These are phyloP conservation scores for Dalbergia cochinchinensis DNA, from an alignment of 306 rosid species.

Conservation along the genomic window DNA sequence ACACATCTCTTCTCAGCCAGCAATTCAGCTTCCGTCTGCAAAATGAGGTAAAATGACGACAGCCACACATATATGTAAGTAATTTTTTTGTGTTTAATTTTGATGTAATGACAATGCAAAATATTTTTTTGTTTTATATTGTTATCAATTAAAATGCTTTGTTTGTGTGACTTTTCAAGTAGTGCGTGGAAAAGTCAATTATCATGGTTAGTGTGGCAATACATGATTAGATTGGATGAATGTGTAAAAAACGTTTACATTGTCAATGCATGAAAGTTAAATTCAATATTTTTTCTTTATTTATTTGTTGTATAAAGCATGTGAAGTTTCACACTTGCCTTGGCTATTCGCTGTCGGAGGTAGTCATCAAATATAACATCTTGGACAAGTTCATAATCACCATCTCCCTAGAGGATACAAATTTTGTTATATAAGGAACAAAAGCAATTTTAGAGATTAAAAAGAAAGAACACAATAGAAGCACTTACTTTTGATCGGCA, in stretches of 20 bases:
- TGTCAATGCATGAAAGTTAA: too few relatives aligned
- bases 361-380: slow-evolving; percentile 82
- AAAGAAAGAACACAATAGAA: slow-evolving; percentile 20
- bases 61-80: too few relatives aligned
- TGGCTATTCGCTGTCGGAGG: slow-evolving; percentile 72
- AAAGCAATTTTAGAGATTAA: background rate
- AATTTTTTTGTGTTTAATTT: too few relatives aligned
- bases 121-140: too few relatives aligned
- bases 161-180: too few relatives aligned
- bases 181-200: too few relatives aligned
- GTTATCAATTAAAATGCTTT: too few relatives aligned
- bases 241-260: too few relatives aligned
- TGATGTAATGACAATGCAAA: too few relatives aligned
- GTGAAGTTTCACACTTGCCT: slow-evolving; percentile 51
- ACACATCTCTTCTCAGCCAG: slow-evolving; percentile 96
- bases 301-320: background rate
- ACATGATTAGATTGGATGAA: too few relatives aligned
- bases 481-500: slow-evolving; percentile 87
- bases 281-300: background rate
- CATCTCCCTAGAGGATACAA: slow-evolving; percentile 74
- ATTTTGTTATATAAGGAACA: background rate
- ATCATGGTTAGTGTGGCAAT: too few relatives aligned
- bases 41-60: background rate
- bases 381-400: slow-evolving; percentile 89
- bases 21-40: slow-evolving; percentile 94